A percentile compares a stretch with the other conserved stretches of the same genome.
Conservation (phyloP, 305 asterid species). For the Fraxinus xanthoxyloides region DNA sequence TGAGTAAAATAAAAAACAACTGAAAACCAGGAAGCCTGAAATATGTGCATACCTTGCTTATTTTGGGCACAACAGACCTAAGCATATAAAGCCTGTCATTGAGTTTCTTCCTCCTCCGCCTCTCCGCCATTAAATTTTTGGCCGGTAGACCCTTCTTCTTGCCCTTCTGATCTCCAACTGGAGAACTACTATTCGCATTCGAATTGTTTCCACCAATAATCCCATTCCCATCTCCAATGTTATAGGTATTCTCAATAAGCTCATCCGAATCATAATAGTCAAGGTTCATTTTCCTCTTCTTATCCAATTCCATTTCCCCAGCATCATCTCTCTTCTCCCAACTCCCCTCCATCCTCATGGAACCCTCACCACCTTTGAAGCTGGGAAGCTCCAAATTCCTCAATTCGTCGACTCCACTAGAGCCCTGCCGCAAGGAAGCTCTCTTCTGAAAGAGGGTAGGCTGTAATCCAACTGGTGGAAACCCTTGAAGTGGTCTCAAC, state of each 20-base stretch:
- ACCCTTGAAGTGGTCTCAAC: slow-evolving; percentile 36
- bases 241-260: slow-evolving; percentile 24
- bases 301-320: slow-evolving; percentile 21
- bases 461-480: slow-evolving; percentile 34
- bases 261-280: slow-evolving; percentile 45
- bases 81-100: slow-evolving; percentile 59
- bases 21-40: neutral
- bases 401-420: slow-evolving; percentile 3
- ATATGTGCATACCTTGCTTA: slow-evolving; percentile 42
- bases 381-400: slow-evolving; percentile 27
- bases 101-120: slow-evolving; percentile 60
- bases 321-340: slow-evolving; percentile 16
- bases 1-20: neutral
- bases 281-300: slow-evolving; percentile 35
- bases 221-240: slow-evolving; percentile 26
- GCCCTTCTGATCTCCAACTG: slow-evolving; percentile 42
- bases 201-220: slow-evolving; percentile 34
- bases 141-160: slow-evolving; percentile 59
- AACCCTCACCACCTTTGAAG: slow-evolving; percentile 33
- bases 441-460: slow-evolving; percentile 48
- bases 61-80: slow-evolving; percentile 55
- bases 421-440: slow-evolving; percentile 44
- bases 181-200: slow-evolving; percentile 35
- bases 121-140: slow-evolving; percentile 59
- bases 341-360: slow-evolving; percentile 34